A percentile compares a stretch with the other conserved stretches of the same genome.
phyloP scores from a whole-genome alignment of 208 protist genomes.

The Leishmania gerbilli region DNA sequence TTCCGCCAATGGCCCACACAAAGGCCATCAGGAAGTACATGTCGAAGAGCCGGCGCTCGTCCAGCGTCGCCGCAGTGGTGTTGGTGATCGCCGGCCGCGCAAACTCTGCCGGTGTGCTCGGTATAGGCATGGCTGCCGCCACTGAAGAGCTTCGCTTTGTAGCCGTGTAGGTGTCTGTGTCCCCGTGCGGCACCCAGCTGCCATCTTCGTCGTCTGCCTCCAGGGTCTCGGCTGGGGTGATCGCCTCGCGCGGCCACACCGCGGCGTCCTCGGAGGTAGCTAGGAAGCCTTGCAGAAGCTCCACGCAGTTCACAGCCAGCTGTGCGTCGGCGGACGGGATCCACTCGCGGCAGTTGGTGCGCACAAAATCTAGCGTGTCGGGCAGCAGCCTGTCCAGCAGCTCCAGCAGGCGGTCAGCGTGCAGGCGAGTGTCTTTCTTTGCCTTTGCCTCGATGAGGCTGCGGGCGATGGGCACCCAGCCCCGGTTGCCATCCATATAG shows the following conservation, averaged over 20 bases:
- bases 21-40: conserved; percentile 96
- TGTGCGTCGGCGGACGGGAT: conserved; percentile 90
- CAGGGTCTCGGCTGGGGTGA: conserved; percentile 35
- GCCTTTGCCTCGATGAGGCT: conserved; percentile 67
- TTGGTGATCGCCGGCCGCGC: conserved; percentile 58
- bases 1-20: conserved; percentile 96
- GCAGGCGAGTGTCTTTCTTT: conserved; percentile 42
- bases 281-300: conserved; percentile 88
- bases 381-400: conserved; percentile 78
- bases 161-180: conserved; percentile 5
- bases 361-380: conserved; percentile 86
- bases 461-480: conserved; percentile 85
- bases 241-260: conserved; percentile 56
- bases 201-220: conserved; percentile 29
- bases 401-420: conserved; percentile 68
- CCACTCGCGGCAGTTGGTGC: conserved; percentile 89
- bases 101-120: conserved; percentile 68
- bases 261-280: conserved; percentile 46
- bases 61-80: conserved; percentile 35
- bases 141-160: conserved; percentile 18
- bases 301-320: conserved; percentile 89
- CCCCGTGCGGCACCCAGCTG: conserved; percentile 19
- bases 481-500: conserved; percentile 89
- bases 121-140: conserved; percentile 20
- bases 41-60: conserved; percentile 83